These are phyloP conservation scores for Neonectria hederae DNA, from an alignment of 2,329 filamentous ascomycete species.

Conservation along the genomic window DNA sequence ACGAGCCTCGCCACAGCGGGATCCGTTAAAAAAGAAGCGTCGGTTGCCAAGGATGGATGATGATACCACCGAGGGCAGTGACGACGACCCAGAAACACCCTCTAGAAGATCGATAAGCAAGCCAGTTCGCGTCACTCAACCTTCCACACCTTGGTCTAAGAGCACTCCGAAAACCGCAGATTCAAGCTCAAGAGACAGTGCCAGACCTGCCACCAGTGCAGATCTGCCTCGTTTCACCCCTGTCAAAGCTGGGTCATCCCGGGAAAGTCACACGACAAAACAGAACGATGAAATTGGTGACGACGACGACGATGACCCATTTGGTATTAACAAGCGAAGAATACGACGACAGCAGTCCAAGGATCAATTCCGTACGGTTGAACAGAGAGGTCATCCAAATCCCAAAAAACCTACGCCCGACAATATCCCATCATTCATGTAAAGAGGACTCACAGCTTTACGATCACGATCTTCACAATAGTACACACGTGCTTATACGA, in stretches of 20 bases:
- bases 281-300: slow-evolving; percentile 26
- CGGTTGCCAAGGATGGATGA: slow-evolving; percentile 21
- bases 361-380: slow-evolving; percentile 39
- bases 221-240: slow-evolving; percentile 19
- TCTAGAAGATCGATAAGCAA: slow-evolving; percentile 22
- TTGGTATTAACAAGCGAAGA: slow-evolving; percentile 47
- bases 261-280: background rate
- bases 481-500: background rate
- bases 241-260: slow-evolving; percentile 3
- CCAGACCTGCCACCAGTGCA: slow-evolving; percentile 1
- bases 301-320: slow-evolving; percentile 48
- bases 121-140: slow-evolving; percentile 3
- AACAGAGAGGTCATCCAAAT: slow-evolving; percentile 25
- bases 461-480: background rate
- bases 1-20: background rate
- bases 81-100: slow-evolving; percentile 31
- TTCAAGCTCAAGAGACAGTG: slow-evolving; percentile 17
- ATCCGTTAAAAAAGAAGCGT: slow-evolving; percentile 27
- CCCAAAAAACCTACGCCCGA: slow-evolving; percentile 38
- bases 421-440: slow-evolving; percentile 52
- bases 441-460: slow-evolving; percentile 16
- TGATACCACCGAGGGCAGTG: slow-evolving; percentile 30
- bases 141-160: slow-evolving; percentile 20
- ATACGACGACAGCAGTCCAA: slow-evolving; percentile 45
- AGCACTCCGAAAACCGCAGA: slow-evolving; percentile 27